Evolutionary conservation across 129 eudicot species (phyloP), one percentile per base, ranked within the genome.

Genomic region (Tanacetum coccineum): DNA sequence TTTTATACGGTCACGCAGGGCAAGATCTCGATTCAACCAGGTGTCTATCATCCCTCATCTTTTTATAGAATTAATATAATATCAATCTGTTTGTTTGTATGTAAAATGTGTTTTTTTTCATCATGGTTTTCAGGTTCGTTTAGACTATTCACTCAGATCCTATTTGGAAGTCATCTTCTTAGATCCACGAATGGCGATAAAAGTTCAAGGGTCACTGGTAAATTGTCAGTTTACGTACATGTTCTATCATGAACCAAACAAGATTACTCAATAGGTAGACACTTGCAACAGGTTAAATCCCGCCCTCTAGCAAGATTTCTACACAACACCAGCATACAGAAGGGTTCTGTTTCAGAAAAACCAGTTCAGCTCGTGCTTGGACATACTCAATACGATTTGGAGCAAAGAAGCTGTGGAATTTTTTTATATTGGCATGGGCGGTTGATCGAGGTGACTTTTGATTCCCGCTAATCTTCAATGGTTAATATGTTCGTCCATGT

Each of bases 371-470:
- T 88, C 17, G 73, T 73, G 58, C 78, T 84, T 72, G 96, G 96
- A 4, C 86, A 79, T 49, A 77, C 79, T 82, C 96, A 85, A 70
- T 48, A 80, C 47, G 96, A 88, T 57, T 67, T 82, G 78, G 96
- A 88, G 57, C 83, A 75, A 65, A 87, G 81, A 22, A 88, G 82
- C 58, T 74, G 96, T 80, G 91, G 91, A 62, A 73, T 88, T 0
- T 88, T 88, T 70, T 62, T 85, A 36, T 88, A 82, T 72, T 85
- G 96, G 96, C 92, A 82, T 76, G 91, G 91, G 2, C 89, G 96
- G 50, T 71, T 88, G 64, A 82, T 88, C 40, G 92, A 88, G 87
- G 92, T 81, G 14, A 74, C 67, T 50, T 48, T 48, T 48, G 14
- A 69, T 6, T 42, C 8, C 14, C 9, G 40, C 42, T 7, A 36